phyloP scores from a whole-genome alignment of 2,329 filamentous ascomycete species.

The Fusarium sp. region DNA sequence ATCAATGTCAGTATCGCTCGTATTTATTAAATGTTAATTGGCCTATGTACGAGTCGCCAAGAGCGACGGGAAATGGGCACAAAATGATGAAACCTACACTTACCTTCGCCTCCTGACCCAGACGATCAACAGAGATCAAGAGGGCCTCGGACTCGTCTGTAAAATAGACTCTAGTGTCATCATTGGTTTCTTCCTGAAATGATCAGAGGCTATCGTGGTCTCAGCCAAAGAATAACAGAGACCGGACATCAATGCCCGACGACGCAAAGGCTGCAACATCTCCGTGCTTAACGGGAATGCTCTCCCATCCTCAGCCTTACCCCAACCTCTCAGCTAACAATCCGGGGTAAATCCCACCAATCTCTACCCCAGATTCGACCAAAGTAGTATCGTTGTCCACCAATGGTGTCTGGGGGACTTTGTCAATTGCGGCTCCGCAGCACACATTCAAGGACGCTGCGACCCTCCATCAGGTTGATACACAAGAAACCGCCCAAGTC shows the following conservation, averaged over 20 bases:
- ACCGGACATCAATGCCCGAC: background rate
- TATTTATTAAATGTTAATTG: background rate
- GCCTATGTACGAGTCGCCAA: background rate
- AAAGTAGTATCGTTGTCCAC: background rate
- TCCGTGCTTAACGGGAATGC: background rate
- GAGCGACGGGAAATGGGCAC: background rate
- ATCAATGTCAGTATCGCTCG: background rate
- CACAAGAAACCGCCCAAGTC: background rate
- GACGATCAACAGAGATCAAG: too few relatives aligned
- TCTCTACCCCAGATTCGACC: background rate
- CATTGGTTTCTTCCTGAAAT: too few relatives aligned
- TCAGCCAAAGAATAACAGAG: too few relatives aligned
- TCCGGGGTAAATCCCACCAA: constrained; percentile 5
- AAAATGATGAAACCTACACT: too few relatives aligned
- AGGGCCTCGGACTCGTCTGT: too few relatives aligned
- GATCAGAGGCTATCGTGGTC: too few relatives aligned
- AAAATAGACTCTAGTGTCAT: too few relatives aligned
- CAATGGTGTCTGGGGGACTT: background rate
- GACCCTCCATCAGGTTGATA: background rate
- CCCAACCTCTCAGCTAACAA: background rate
- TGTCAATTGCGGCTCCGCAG: constrained; percentile 5
- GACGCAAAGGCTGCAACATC: too few relatives aligned
- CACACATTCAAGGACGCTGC: background rate
- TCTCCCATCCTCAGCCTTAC: background rate
- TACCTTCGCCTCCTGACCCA: too few relatives aligned